Percentiles rank a stretch among this genome's conserved stretches.
phyloP scores from a whole-genome alignment of 2,329 filamentous ascomycete species.

The Sporothrix pallida region DNA sequence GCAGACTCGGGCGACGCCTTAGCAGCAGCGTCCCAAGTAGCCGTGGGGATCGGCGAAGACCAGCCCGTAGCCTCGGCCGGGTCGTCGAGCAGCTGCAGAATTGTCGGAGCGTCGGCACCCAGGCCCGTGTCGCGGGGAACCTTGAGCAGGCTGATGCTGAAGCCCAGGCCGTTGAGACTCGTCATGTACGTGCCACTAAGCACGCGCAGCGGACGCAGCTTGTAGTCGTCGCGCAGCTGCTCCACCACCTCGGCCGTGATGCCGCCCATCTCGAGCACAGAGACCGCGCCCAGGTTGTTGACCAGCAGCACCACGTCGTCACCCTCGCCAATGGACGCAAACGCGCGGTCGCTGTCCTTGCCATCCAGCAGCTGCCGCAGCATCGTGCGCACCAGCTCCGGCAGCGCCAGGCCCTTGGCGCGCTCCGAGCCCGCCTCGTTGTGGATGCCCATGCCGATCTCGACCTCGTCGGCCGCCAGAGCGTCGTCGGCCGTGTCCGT shows the following conservation, averaged over 20 bases:
- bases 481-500: slow-evolving; percentile 58
- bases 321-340: slow-evolving; percentile 66
- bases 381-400: slow-evolving; percentile 67
- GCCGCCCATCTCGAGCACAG: slow-evolving; percentile 72
- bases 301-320: slow-evolving; percentile 71
- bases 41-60: slow-evolving; percentile 66
- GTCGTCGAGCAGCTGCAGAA: slow-evolving; percentile 73
- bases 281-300: slow-evolving; percentile 81
- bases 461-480: slow-evolving; percentile 62
- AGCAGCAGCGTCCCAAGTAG: slow-evolving; percentile 66
- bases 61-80: slow-evolving; percentile 73
- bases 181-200: slow-evolving; percentile 78
- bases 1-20: slow-evolving; percentile 41
- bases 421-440: slow-evolving; percentile 68
- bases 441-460: slow-evolving; percentile 79
- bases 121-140: slow-evolving; percentile 62
- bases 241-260: slow-evolving; percentile 71
- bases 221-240: slow-evolving; percentile 64
- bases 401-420: slow-evolving; percentile 57
- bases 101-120: slow-evolving; percentile 61
- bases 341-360: slow-evolving; percentile 71
- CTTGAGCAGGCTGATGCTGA: slow-evolving; percentile 74
- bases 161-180: slow-evolving; percentile 75
- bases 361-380: slow-evolving; percentile 70
- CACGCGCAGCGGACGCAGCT: slow-evolving; percentile 68